These are phyloP conservation scores for Gynostemma pentaphyllum DNA, from an alignment of 306 rosid genomes.

Conservation along the genomic window DNA sequence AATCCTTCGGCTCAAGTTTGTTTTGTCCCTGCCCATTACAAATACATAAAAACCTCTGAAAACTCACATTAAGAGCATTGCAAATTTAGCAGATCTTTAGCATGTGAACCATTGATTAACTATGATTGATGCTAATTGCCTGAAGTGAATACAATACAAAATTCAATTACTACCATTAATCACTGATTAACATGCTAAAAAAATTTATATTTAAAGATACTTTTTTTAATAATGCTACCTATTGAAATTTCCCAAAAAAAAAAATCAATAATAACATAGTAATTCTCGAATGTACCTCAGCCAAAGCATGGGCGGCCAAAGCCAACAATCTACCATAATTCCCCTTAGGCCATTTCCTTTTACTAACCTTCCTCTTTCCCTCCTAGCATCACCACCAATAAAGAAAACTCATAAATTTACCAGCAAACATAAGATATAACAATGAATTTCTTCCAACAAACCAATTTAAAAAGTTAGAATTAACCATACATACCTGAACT, in stretches of 20 bases:
- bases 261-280: constrained; percentile 2
- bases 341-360: constrained; percentile 44
- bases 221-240: too few species aligned
- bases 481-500: constrained; percentile 26
- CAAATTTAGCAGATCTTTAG: too few species aligned
- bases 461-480: neutral
- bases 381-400: constrained; percentile 20
- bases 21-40: constrained; percentile 33
- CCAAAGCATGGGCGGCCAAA: constrained; percentile 87
- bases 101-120: too few species aligned
- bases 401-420: neutral
- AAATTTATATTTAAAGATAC: too few species aligned
- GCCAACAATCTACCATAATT: constrained; percentile 67
- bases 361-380: constrained; percentile 44
- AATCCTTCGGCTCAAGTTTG: constrained; percentile 85
- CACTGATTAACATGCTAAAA: too few species aligned
- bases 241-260: neutral
- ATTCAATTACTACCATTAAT: too few species aligned
- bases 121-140: too few species aligned
- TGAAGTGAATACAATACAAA: too few species aligned
- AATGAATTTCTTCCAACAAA: neutral
- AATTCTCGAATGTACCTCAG: constrained; percentile 51
- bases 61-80: too few species aligned
- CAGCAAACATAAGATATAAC: neutral
- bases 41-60: too few species aligned